Evolutionary conservation across 2,329 filamentous ascomycete species (phyloP).

Genomic region (Colletotrichum siamense): DNA sequence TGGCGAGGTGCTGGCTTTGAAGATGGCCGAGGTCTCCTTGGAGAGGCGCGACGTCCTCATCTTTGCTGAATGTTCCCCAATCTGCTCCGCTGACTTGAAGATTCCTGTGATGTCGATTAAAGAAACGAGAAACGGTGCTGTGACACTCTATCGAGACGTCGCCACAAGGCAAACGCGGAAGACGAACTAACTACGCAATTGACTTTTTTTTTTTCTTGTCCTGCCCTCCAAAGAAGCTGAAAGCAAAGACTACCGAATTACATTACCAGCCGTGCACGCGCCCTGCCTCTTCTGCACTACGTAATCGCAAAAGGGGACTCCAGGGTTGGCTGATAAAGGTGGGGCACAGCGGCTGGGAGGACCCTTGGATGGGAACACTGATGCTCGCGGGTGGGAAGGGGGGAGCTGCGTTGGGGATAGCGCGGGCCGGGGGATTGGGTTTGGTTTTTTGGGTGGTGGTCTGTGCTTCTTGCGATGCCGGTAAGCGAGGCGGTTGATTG

Average conservation of each 20-base stretch:
- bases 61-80: background rate
- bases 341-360: background rate
- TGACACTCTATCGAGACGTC: background rate
- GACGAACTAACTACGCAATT: background rate
- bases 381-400: background rate
- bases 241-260: background rate
- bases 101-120: background rate
- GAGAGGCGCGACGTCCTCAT: conserved; percentile 67
- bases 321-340: background rate
- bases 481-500: background rate
- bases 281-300: background rate
- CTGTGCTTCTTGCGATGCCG: background rate
- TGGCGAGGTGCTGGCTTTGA: conserved; percentile 44
- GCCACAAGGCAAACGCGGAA: background rate
- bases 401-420: background rate
- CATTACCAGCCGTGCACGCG: background rate
- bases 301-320: background rate
- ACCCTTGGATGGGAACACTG: background rate
- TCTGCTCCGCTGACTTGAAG: no score
- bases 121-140: background rate
- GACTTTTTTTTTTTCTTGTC: background rate
- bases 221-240: background rate
- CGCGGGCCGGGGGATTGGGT: background rate
- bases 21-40: conserved; percentile 62
- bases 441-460: background rate